These are phyloP conservation scores for Trametes coccinea DNA, from an alignment of 768 basidiomycete species.

Conservation along the genomic window DNA sequence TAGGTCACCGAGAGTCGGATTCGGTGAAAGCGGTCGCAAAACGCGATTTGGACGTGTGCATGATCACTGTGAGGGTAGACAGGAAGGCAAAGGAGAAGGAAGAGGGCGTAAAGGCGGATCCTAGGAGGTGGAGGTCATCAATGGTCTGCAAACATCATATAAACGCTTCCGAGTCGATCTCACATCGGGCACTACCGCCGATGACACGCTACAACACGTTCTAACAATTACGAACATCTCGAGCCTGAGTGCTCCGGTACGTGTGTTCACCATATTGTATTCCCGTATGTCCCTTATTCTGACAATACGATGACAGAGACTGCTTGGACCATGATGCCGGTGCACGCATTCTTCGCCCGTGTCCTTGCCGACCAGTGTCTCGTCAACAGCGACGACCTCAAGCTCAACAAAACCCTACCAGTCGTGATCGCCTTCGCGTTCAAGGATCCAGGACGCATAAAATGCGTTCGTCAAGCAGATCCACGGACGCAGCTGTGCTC, in stretches of 20 bases:
- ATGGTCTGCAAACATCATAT: too few species aligned
- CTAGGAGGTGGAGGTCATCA: too few species aligned
- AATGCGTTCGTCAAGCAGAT: constrained; percentile 56
- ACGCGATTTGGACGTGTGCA: too few species aligned
- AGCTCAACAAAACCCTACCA: constrained; percentile 72
- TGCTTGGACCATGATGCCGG: constrained; percentile 78
- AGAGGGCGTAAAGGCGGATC: too few species aligned
- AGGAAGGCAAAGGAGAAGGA: too few species aligned
- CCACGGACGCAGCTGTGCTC: constrained; percentile 41
- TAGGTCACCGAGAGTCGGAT: too few species aligned
- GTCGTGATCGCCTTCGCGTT: constrained; percentile 84
- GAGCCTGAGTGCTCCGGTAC: constrained; percentile 72
- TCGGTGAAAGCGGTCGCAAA: too few species aligned
- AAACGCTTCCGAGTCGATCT: too few species aligned
- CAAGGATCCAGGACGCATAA: constrained; percentile 66
- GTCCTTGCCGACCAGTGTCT: constrained; percentile 82
- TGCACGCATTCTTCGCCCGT: constrained; percentile 78
- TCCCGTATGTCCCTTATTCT: too few species aligned
- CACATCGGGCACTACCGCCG: constrained; percentile 56
- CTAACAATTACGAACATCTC: constrained; percentile 66
- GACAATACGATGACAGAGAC: constrained; percentile 37
- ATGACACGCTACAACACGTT: constrained; percentile 65
- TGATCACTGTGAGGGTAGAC: too few species aligned
- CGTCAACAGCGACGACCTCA: constrained; percentile 53
- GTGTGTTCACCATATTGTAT: too few species aligned